Evolutionary conservation across 108 stramenopile species (phyloP).

Genomic region (Cyclostephanos invisitatus): DNA sequence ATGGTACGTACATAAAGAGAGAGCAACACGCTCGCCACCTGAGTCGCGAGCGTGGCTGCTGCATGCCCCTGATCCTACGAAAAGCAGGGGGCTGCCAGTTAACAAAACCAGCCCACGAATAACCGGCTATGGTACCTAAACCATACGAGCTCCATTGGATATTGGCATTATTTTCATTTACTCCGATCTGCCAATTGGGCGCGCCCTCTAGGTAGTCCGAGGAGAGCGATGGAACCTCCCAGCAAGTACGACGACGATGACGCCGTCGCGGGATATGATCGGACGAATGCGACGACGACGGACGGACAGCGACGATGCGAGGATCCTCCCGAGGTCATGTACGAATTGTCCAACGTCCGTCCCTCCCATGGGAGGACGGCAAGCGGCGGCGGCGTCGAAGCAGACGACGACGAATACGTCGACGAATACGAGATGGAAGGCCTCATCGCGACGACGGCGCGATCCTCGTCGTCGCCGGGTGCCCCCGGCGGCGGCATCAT

Average conservation of each 20-base stretch:
- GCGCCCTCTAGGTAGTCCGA: neutral
- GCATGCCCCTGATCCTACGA: too few relatives aligned
- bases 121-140: too few relatives aligned
- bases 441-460: conserved; percentile 12
- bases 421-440: conserved; percentile 47
- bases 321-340: conserved; percentile 14
- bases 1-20: too few relatives aligned
- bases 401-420: conserved; percentile 19
- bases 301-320: neutral
- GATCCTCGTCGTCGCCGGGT: conserved; percentile 1
- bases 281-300: too few relatives aligned
- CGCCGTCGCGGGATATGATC: neutral
- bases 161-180: too few relatives aligned
- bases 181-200: too few relatives aligned
- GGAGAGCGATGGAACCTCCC: conserved; percentile 1
- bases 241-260: neutral
- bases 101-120: too few relatives aligned
- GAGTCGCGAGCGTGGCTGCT: too few relatives aligned
- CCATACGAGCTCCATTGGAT: too few relatives aligned
- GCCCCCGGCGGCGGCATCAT: neutral
- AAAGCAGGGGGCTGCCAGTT: too few relatives aligned
- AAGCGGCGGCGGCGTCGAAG: neutral
- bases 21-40: too few relatives aligned
- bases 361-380: neutral
- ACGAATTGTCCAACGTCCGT: conserved; percentile 7